These are phyloP conservation scores for Oryza officinalis DNA, from an alignment of 176 grass and related monocot genomes.

Conservation along the genomic window DNA sequence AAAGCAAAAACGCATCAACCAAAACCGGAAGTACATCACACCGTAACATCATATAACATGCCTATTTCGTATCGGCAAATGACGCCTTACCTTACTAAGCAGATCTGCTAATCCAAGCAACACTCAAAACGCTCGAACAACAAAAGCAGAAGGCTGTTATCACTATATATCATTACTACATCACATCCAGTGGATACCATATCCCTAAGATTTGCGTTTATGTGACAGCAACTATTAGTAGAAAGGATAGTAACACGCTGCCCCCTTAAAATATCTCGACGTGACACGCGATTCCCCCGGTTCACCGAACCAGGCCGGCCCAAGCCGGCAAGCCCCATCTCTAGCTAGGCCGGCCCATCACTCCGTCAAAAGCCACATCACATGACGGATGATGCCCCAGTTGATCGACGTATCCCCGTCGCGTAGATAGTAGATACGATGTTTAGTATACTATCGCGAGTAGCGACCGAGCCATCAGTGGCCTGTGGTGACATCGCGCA, in stretches of 20 bases:
- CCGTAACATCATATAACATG: too few species aligned
- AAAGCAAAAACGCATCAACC: too few species aligned
- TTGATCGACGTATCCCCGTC: too few species aligned
- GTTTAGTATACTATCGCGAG: neutral
- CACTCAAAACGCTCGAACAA: neutral
- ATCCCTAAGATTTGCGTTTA: neutral
- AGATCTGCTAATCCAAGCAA: neutral
- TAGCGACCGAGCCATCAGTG: neutral
- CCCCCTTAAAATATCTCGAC: neutral
- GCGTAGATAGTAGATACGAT: constrained; percentile 32
- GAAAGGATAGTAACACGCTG: too few species aligned
- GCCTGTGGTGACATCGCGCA: constrained; percentile 43
- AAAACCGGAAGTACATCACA: too few species aligned
- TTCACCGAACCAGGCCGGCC: neutral
- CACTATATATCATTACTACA: neutral
- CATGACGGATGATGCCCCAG: too few species aligned
- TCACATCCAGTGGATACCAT: neutral
- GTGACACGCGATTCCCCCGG: neutral
- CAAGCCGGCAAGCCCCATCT: too few species aligned
- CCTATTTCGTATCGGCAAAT: too few species aligned
- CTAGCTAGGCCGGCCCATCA: neutral
- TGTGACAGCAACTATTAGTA: neutral
- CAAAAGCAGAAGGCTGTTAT: neutral
- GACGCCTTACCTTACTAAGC: too few species aligned
- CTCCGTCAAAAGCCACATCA: neutral